A percentile compares a stretch with the other conserved stretches of the same genome.
These are phyloP conservation scores for Mycena alexandri DNA, from an alignment of 768 basidiomycete genomes.

Conservation along the genomic window DNA sequence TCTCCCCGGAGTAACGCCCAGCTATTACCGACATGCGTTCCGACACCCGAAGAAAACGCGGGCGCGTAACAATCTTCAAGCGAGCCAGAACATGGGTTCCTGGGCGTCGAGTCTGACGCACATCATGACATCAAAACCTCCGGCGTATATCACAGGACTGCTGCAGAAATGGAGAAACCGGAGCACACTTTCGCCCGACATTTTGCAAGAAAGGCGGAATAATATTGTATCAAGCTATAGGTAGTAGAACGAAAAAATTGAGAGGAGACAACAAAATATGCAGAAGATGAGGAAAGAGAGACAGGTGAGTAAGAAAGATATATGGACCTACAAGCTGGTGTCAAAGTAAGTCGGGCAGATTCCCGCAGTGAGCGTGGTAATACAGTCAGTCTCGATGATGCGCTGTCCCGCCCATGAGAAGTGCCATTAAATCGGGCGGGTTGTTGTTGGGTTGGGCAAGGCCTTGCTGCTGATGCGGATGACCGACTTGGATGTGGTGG, in stretches of 20 bases:
- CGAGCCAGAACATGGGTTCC: not conserved
- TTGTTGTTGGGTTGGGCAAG: conserved; percentile 61
- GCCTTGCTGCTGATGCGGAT: conserved; percentile 73
- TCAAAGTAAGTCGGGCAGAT: conserved; percentile 10
- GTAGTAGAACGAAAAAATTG: conserved; percentile 10
- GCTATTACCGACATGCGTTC: not conserved
- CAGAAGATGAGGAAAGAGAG: conserved; percentile 17
- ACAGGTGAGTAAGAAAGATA: conserved; percentile 9
- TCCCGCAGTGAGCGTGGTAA: conserved; percentile 13
- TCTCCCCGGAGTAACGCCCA: conserved; percentile 1
- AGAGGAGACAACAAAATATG: conserved; percentile 22
- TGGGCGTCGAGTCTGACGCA: conserved; percentile 4
- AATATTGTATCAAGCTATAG: conserved; percentile 23
- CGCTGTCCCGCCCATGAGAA: conserved; percentile 76
- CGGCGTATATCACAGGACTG: conserved; percentile 4
- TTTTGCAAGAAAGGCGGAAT: conserved; percentile 22
- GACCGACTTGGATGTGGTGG: conserved; percentile 55
- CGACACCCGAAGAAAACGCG: not conserved
- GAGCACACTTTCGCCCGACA: conserved; percentile 2
- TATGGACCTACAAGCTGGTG: conserved; percentile 31
- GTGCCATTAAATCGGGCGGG: conserved; percentile 83
- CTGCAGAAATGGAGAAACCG: conserved; percentile 3
- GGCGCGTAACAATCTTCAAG: not conserved
- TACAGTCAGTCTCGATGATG: conserved; percentile 68
- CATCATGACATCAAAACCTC: not conserved